Evolutionary conservation across 345 rosid genomes (phyloP).

Genomic region (Durio zibethinus): DNA sequence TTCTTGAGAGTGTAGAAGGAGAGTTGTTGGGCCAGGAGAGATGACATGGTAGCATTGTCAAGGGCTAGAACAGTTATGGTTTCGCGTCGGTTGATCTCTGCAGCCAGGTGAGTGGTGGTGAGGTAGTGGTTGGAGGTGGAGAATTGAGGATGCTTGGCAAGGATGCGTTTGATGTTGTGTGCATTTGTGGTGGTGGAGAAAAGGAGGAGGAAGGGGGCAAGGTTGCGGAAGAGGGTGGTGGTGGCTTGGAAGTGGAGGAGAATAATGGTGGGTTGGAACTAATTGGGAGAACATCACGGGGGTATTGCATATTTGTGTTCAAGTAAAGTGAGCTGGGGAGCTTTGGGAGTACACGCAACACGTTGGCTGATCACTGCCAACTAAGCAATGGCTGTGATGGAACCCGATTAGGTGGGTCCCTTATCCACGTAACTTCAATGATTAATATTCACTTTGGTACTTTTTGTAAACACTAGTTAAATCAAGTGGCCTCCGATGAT

Average conservation of each 20-base stretch:
- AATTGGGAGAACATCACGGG: not conserved
- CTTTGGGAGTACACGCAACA: slow-evolving; percentile 8
- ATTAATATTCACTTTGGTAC: not conserved
- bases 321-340: slow-evolving; percentile 12
- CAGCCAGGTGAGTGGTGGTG: slow-evolving; percentile 76
- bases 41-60: slow-evolving; percentile 75
- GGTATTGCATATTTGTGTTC: slow-evolving; percentile 15
- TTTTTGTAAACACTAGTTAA: too few relatives aligned
- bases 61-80: slow-evolving; percentile 88
- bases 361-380: slow-evolving; percentile 34
- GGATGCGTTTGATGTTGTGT: slow-evolving; percentile 80
- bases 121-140: slow-evolving; percentile 98
- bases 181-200: slow-evolving; percentile 34
- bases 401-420: too few relatives aligned
- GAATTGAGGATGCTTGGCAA: slow-evolving; percentile 67
- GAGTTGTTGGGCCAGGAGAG: slow-evolving; percentile 58
- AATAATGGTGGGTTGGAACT: not conserved
- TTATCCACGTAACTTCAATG: not conserved
- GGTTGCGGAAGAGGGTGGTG: slow-evolving; percentile 22
- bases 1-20: slow-evolving; percentile 69
- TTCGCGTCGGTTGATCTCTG: slow-evolving; percentile 73
- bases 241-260: not conserved
- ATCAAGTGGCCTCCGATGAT: too few relatives aligned
- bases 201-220: slow-evolving; percentile 25
- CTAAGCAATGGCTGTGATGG: slow-evolving; percentile 28